Base-by-base conservation (phyloP, 1,284 basidiomycete species). In the Ceratobasidium sp. region DNA sequence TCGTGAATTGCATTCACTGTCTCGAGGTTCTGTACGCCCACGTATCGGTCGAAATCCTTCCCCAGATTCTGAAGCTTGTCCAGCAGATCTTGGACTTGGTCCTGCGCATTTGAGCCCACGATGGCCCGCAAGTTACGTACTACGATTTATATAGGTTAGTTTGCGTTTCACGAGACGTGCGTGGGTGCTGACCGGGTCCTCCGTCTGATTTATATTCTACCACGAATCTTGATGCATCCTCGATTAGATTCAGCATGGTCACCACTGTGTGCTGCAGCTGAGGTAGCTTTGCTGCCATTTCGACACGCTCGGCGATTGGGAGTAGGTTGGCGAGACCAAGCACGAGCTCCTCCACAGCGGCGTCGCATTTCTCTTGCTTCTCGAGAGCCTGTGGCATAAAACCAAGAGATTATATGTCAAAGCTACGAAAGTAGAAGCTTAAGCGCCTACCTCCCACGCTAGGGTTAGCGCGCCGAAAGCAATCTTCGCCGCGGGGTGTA, bases 201-300 rank as follows among this genome's bases (percentile, higher is more conserved):
- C 33, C 31, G 31, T 48, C 24, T 11, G 63, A 33, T 9, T n/a
- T 31, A 7, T 4, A 36, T 14, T 48, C 47, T 9, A 50, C 19
- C 3, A 65, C 47, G 22, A 51, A 65, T 47, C 29, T 11, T 7
- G 50, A 65, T 31, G 31, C 63, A 14, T 65, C 63, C 29, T 65
- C 63, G 15, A 65, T 22, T 15, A 65, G 50, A 1, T 33, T 53
- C 9, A 51, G 6, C 47, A 65, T 65, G 2, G 33, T 29, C 47
- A 33, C 5, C 19, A 65, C 50, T 14, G 50, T 53, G 3, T 65
- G n/a, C 29, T 41, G 36, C 36, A 41, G 36, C 29, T 53, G 29
- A 51, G 63, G 19, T 50, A 22, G 7, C 31, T 63, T 27, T 11
- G 60, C 60, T 1, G 47, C 22, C 6, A 2, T 29, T 22, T 44